These are phyloP conservation scores for Trametes gibbosa DNA, from an alignment of 768 basidiomycete genomes.

Conservation along the genomic window DNA sequence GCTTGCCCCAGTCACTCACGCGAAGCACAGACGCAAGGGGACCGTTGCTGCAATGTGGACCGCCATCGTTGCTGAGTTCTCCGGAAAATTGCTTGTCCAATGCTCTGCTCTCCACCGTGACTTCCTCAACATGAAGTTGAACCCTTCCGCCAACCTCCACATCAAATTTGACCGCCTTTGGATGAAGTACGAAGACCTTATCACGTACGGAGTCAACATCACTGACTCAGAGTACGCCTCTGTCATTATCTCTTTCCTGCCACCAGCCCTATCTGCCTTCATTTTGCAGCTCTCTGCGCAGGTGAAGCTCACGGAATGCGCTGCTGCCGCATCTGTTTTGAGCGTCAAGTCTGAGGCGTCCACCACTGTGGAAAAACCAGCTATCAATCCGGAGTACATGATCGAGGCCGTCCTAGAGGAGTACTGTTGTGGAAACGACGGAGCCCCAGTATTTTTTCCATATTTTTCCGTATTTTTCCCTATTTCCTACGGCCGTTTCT, in stretches of 20 bases:
- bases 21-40: slow-evolving; percentile 24
- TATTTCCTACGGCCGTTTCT: no score
- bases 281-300: slow-evolving; percentile 6
- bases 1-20: slow-evolving; percentile 21
- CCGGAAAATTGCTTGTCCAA: slow-evolving; percentile 23
- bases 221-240: slow-evolving; percentile 7
- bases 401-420: no score
- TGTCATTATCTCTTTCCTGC: slow-evolving; percentile 7
- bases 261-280: neutral
- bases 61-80: slow-evolving; percentile 32
- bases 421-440: no score
- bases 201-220: neutral
- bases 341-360: neutral
- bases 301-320: neutral
- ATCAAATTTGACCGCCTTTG: no score
- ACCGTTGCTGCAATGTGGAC: slow-evolving; percentile 33
- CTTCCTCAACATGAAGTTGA: slow-evolving; percentile 17
- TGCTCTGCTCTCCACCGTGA: slow-evolving; percentile 23
- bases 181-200: slow-evolving; percentile 21
- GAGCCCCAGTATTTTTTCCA: no score
- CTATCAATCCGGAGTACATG: no score
- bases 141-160: no score
- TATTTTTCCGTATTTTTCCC: no score
- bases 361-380: no score
- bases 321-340: neutral